Conservation (phyloP, 306 rosid species). For the Cucurbita ficifolia region DNA sequence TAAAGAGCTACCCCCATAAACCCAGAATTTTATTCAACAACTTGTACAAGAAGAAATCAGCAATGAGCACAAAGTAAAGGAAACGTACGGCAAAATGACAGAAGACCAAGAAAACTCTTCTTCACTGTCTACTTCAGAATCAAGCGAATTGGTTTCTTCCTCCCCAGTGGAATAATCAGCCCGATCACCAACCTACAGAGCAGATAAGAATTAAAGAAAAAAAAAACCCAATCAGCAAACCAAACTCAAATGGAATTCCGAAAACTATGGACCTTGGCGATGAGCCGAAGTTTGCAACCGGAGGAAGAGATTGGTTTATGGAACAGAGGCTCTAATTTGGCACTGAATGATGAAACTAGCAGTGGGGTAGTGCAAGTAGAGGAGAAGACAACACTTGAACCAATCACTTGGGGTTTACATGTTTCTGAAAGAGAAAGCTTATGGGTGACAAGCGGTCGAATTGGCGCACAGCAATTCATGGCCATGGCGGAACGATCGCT, state of each 20-base stretch:
- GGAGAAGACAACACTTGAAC: conserved; percentile 15
- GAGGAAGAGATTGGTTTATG: conserved; percentile 13
- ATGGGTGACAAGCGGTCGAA: conserved; percentile 23
- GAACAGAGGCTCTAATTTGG: conserved; percentile 10
- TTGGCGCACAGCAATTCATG: conserved; percentile 38
- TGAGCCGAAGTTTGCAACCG: conserved; percentile 26
- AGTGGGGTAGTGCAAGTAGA: conserved; percentile 10
- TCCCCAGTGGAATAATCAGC: conserved; percentile 41
- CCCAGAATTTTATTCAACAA: neutral
- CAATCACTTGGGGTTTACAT: conserved; percentile 15
- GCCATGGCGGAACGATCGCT: conserved; percentile 14
- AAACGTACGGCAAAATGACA: conserved; percentile 71
- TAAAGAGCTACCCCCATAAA: neutral
- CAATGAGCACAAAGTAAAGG: neutral
- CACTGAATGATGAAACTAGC: conserved; percentile 8
- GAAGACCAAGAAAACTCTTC: conserved; percentile 69
- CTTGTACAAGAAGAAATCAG: neutral
- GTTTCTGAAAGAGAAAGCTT: conserved; percentile 13
- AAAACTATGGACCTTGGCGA: conserved; percentile 19
- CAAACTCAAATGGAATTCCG: conserved; percentile 8
- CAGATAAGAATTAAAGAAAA: conserved; percentile 8
- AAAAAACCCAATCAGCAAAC: neutral
- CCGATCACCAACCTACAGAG: conserved; percentile 40
- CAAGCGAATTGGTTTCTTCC: conserved; percentile 28
- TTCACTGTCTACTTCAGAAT: conserved; percentile 26